These are phyloP conservation scores for Saccharum hybrid DNA, from an alignment of 202 grass and related monocot genomes.

Conservation along the genomic window DNA sequence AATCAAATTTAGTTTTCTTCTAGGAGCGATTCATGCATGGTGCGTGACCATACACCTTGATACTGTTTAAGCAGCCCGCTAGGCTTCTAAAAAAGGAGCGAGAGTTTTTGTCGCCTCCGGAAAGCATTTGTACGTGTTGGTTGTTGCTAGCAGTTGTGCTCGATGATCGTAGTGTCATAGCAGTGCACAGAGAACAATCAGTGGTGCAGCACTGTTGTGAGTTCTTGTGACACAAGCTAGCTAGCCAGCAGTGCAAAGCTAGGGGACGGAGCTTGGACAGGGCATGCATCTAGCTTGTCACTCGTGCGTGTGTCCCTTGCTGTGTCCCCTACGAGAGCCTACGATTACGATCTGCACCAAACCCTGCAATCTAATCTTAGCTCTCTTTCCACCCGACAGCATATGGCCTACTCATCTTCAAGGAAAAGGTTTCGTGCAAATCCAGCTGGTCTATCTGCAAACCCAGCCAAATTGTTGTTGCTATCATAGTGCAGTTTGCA, in stretches of 20 bases:
- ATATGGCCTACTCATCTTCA: not conserved
- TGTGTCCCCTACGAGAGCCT: constrained; percentile 31
- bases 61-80: too few relatives aligned
- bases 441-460: not conserved
- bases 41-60: too few relatives aligned
- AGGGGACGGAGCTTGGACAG: too few relatives aligned
- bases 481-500: not conserved
- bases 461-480: not conserved
- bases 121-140: not conserved
- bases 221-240: not conserved
- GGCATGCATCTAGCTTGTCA: too few relatives aligned
- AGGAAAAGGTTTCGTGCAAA: not conserved
- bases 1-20: too few relatives aligned
- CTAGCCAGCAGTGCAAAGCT: too few relatives aligned
- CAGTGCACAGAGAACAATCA: constrained; percentile 10
- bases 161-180: not conserved
- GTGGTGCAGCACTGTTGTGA: not conserved
- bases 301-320: too few relatives aligned
- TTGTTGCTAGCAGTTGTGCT: not conserved
- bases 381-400: constrained; percentile 29
- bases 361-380: constrained; percentile 18
- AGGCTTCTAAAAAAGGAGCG: too few relatives aligned
- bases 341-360: constrained; percentile 39
- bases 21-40: too few relatives aligned
- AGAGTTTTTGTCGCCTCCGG: not conserved